Conservation (phyloP, 768 basidiomycete species). For the Boletus fagicola region DNA sequence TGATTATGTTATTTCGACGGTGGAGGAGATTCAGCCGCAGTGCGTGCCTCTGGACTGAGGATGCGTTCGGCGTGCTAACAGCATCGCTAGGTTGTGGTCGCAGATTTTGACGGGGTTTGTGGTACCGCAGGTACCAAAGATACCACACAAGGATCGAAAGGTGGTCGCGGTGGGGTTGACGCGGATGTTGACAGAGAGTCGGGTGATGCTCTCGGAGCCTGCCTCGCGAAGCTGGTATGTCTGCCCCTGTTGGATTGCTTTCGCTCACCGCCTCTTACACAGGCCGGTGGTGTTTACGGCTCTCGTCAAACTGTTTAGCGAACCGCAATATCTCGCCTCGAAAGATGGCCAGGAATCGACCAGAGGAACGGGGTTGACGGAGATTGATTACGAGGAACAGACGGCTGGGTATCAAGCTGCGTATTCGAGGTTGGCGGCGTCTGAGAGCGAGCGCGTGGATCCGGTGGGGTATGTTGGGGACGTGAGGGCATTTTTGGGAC, state of each 20-base stretch:
- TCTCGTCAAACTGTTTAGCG: slow-evolving; percentile 72
- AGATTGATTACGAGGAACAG: slow-evolving; percentile 89
- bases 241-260: no score
- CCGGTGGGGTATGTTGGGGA: slow-evolving; percentile 60
- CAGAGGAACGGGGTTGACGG: slow-evolving; percentile 45
- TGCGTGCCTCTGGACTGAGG: slow-evolving; percentile 29
- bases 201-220: slow-evolving; percentile 65
- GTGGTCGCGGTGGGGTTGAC: slow-evolving; percentile 78
- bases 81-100: slow-evolving; percentile 60
- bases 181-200: slow-evolving; percentile 72
- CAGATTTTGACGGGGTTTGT: slow-evolving; percentile 77
- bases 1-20: slow-evolving; percentile 70
- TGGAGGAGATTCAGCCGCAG: slow-evolving; percentile 87
- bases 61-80: neutral
- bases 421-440: slow-evolving; percentile 87
- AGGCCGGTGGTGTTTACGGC: slow-evolving; percentile 73
- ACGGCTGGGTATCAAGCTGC: slow-evolving; percentile 90
- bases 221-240: slow-evolving; percentile 63
- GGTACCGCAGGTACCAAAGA: slow-evolving; percentile 75
- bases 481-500: slow-evolving; percentile 52
- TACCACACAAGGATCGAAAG: slow-evolving; percentile 82
- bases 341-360: slow-evolving; percentile 7
- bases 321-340: slow-evolving; percentile 64
- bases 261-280: neutral
- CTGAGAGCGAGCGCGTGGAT: slow-evolving; percentile 57